Evolutionary conservation across 768 basidiomycete genomes (phyloP), one percentile per base, ranked within the genome.

Genomic region (Termitomyces sp.): DNA sequence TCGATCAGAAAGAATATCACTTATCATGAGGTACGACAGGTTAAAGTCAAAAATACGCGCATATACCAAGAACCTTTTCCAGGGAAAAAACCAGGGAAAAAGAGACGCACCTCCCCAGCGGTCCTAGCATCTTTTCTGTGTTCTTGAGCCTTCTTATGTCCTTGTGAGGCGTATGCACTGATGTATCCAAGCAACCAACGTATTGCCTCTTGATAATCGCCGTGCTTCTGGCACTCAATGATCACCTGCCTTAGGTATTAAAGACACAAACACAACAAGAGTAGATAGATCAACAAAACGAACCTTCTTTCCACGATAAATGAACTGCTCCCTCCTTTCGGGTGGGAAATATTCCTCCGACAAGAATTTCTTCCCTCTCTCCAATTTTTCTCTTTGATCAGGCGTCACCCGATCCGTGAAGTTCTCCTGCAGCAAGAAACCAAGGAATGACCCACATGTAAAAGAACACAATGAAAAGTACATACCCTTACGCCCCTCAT

Each of bases 291-390:
- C 10, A 2, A 17, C 32, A 35, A 34, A n/a, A 59, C 59, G 2
- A 22, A 87, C 89, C 83, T 97, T 98, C 78, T 98, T 98, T 6
- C 84, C 79, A 12, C 96, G 82, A 76, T 87, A 96, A 65, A 98
- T 89, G 70, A 93, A 97, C 65, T 92, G 92, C 52, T 96, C 92
- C 22, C 92, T 81, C 21, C 96, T 77, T 70, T 94, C 94, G 62
- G 88, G 77, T 0, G 95, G 94, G 78, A 97, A 94, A 61, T 87
- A 88, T 38, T 95, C 90, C 47, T 94, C 90, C 15, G 72, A 71
- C 51, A 97, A 62, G 69, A 90, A 88, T 32, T 84, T 76, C 64
- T 82, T 83, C 24, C 82, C 78, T 15, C 79, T 77, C 45, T 88
- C 79, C 43, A 74, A 79, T 12, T 65, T 71, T 10, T 85, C 81